Base-by-base conservation (phyloP, 768 basidiomycete species). In the Leucosporidium scottii region DNA sequence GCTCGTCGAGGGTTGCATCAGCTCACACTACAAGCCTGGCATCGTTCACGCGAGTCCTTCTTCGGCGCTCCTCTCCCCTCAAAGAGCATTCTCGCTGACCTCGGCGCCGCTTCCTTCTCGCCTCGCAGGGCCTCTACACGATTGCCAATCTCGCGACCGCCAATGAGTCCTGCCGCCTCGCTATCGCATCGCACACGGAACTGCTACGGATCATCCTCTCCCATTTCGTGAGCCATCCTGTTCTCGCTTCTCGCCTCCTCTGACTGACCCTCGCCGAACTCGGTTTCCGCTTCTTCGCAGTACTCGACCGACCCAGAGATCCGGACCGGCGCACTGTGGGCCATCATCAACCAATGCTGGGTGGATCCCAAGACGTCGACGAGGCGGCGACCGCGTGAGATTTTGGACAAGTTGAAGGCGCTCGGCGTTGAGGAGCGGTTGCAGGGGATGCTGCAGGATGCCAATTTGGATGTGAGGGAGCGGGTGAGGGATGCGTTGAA, bases 401-500 rank as follows among this genome's bases (percentile, higher is more conserved):
- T 73, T 9, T 49, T 65, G 27, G 65, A 61, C 23, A 69, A 70
- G 64, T 58, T 75, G n/a, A 63, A 73, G 1, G 64, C 68, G 4
- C 56, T 75, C 25, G 74, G 74, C n/a, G 58, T 75, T 25, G 74
- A 75, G 13, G 50, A 28, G 4, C 60, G 56, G 60, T 59, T 75
- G 36, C 39, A 63, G 31, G 59, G 59, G 58, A 62, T 75, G 55
- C 61, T 64, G 59, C 65, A 70, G 13, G 74, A 75, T n/a, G 55
- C 69, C 13, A 63, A 57, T n/a, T 27, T 74, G 47, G 69, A 75
- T 25, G 74, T 74, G 21, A 47, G 74, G 28, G 74, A 75, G 64
- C 51, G 73, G 36, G 74, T 75, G 31, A 20, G 65, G 39, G 74
- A 74, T 17, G 39, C 39, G 39, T 13, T 44, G 8, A 44, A 15